Percentiles rank a stretch among this genome's conserved stretches.
Conservation (phyloP, 305 asterid genomes). For the Rubia peregrina region DNA sequence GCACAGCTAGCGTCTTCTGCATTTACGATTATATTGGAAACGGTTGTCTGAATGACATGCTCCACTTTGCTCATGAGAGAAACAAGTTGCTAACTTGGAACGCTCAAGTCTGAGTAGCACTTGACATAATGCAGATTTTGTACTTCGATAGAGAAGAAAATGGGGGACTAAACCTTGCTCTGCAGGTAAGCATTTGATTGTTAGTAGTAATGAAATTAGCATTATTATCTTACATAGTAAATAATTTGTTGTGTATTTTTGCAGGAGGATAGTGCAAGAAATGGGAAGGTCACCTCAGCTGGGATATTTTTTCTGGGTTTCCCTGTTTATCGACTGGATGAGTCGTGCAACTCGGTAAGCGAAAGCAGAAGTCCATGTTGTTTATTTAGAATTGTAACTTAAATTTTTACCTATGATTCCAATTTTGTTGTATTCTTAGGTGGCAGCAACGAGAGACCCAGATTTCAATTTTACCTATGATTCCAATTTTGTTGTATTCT, state of each 20-base stretch:
- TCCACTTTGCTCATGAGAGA: conserved; percentile 86
- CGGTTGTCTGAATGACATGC: conserved; percentile 84
- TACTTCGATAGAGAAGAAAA: conserved; percentile 79
- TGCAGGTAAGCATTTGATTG: conserved; percentile 45
- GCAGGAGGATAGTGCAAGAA: conserved; percentile 88
- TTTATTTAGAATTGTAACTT: conserved; percentile 7
- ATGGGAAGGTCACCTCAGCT: conserved; percentile 75
- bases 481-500: conserved; percentile 20
- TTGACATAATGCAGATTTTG: conserved; percentile 52
- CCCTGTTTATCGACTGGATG: conserved; percentile 88
- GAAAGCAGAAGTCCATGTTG: conserved; percentile 14
- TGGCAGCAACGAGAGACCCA: conserved; percentile 66
- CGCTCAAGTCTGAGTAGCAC: conserved; percentile 79
- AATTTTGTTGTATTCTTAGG: conserved; percentile 33
- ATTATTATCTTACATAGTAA: neutral
- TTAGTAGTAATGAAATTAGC: neutral
- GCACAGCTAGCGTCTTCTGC: conserved; percentile 88
- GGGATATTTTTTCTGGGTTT: conserved; percentile 95
- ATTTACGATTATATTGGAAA: conserved; percentile 71
- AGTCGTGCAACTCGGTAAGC: conserved; percentile 62
- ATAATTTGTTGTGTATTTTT: neutral
- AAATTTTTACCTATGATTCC: conserved; percentile 1
- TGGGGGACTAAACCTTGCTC: conserved; percentile 78
- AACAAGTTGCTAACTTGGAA: conserved; percentile 86
- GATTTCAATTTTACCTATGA: conserved; percentile 22